Percentiles rank a stretch among this genome's conserved stretches.
Evolutionary conservation across 2,329 filamentous ascomycete genomes (phyloP).

Genomic region (Aureobasidium musti): DNA sequence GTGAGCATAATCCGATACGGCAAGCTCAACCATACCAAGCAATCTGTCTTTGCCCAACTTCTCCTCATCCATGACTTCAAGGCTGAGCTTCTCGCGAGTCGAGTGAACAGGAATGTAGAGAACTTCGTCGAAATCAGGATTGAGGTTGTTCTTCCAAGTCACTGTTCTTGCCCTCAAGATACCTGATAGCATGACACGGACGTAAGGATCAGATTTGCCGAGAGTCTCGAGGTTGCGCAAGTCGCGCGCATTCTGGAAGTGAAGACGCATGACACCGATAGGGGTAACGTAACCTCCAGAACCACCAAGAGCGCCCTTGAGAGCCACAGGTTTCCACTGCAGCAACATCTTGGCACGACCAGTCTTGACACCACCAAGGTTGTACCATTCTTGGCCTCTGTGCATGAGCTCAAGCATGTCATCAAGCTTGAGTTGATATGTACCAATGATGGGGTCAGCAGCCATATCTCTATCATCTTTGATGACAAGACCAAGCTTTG

Average conservation of each 20-base stretch:
- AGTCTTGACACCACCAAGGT: slow-evolving; percentile 74
- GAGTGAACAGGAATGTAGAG: slow-evolving; percentile 92
- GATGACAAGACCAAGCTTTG: slow-evolving; percentile 86
- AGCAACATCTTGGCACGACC: slow-evolving; percentile 88
- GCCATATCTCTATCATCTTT: slow-evolving; percentile 91
- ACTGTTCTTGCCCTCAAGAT: slow-evolving; percentile 90
- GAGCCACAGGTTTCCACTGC: slow-evolving; percentile 92
- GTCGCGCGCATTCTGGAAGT: slow-evolving; percentile 80
- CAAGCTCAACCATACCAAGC: slow-evolving; percentile 77
- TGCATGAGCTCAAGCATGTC: slow-evolving; percentile 89
- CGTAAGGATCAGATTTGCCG: slow-evolving; percentile 96
- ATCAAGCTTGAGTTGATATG: slow-evolving; percentile 92
- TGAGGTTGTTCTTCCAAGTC: slow-evolving; percentile 92
- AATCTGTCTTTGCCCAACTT: slow-evolving; percentile 87
- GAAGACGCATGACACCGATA: slow-evolving; percentile 91
- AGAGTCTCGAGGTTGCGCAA: slow-evolving; percentile 92
- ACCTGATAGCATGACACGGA: slow-evolving; percentile 82
- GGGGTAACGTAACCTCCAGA: slow-evolving; percentile 90
- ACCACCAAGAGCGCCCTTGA: slow-evolving; percentile 73
- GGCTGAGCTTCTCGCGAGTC: slow-evolving; percentile 73
- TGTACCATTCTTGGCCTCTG: slow-evolving; percentile 96
- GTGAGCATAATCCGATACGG: slow-evolving; percentile 73
- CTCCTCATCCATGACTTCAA: slow-evolving; percentile 98
- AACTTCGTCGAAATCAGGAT: slow-evolving; percentile 94
- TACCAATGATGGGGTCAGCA: slow-evolving; percentile 81